phyloP scores from a whole-genome alignment of 345 rosid genomes.

The Pelargonium nanum region DNA sequence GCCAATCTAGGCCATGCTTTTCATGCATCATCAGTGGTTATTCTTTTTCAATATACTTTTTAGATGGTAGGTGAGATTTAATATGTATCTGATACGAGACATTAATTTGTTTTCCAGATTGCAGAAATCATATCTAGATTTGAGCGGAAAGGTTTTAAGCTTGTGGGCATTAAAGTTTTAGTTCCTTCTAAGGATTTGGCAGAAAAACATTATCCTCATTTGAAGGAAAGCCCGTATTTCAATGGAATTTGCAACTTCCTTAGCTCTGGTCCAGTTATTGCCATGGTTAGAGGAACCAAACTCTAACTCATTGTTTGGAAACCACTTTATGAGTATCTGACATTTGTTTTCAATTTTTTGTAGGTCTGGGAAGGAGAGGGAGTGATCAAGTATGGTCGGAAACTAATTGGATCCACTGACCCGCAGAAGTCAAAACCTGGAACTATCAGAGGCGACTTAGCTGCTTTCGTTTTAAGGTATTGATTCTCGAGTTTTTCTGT shows the following conservation, averaged over 20 bases:
- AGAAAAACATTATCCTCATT: slow-evolving; percentile 81
- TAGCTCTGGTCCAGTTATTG: slow-evolving; percentile 96
- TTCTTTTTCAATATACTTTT: neutral
- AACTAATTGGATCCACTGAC: slow-evolving; percentile 95
- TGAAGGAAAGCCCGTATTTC: slow-evolving; percentile 91
- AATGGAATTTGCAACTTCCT: slow-evolving; percentile 86
- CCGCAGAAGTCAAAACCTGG: slow-evolving; percentile 99
- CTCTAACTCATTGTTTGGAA: neutral
- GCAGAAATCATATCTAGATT: slow-evolving; percentile 84
- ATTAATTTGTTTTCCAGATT: slow-evolving; percentile 35
- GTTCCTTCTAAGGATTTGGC: slow-evolving; percentile 86
- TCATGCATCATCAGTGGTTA: too few species aligned
- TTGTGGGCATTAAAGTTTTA: slow-evolving; percentile 68
- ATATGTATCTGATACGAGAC: too few species aligned
- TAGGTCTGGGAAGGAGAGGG: slow-evolving; percentile 99
- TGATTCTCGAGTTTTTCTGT: neutral
- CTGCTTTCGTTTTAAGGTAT: slow-evolving; percentile 88
- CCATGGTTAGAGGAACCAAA: slow-evolving; percentile 51
- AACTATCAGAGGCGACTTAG: slow-evolving; percentile 94
- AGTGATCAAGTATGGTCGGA: slow-evolving; percentile 84
- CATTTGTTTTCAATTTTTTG: slow-evolving; percentile 6
- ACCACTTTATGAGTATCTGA: neutral
- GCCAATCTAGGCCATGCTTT: too few species aligned
- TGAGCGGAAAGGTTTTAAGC: slow-evolving; percentile 97
- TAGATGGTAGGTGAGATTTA: neutral